Evolutionary conservation across 345 rosid genomes (phyloP).

Genomic region (Pseudoturritis turrita): DNA sequence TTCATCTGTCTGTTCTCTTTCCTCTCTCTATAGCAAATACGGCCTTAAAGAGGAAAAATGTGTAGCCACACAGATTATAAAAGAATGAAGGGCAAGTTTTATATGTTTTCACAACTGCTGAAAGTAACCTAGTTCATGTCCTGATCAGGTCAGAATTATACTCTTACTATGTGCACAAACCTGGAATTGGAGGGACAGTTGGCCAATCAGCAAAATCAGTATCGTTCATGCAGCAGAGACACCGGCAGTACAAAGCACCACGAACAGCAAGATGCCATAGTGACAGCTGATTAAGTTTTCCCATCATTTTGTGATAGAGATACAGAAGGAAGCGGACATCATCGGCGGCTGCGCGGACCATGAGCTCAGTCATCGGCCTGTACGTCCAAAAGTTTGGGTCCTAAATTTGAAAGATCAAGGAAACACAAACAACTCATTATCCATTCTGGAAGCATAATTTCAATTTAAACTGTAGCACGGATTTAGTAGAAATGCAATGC

Average conservation of each 20-base stretch:
- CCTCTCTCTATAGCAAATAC: not conserved
- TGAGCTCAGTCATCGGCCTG: constrained; percentile 79
- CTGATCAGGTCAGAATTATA: not conserved
- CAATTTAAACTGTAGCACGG: not conserved
- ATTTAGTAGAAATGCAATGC: constrained; percentile 9
- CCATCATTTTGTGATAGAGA: constrained; percentile 78
- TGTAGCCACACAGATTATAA: not conserved
- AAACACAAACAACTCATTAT: not conserved
- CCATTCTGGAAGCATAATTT: not conserved
- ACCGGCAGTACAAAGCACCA: constrained; percentile 74
- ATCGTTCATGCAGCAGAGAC: constrained; percentile 76
- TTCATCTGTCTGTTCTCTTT: not conserved
- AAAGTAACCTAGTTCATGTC: not conserved
- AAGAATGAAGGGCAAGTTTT: not conserved
- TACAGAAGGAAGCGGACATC: constrained; percentile 88
- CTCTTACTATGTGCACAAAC: constrained; percentile 32
- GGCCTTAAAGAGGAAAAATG: not conserved
- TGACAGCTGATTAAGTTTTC: constrained; percentile 62
- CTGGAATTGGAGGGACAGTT: constrained; percentile 65
- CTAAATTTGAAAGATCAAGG: constrained; percentile 34
- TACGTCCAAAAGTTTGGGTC: constrained; percentile 85
- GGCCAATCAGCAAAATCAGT: constrained; percentile 78
- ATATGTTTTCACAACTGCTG: no score
- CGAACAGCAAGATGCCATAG: constrained; percentile 81
- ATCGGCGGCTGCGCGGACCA: constrained; percentile 94